Evolutionary conservation across 106 monocot genomes (phyloP), one percentile per base, ranked within the genome.

Genomic region (Alisma plantagoaquatica): DNA sequence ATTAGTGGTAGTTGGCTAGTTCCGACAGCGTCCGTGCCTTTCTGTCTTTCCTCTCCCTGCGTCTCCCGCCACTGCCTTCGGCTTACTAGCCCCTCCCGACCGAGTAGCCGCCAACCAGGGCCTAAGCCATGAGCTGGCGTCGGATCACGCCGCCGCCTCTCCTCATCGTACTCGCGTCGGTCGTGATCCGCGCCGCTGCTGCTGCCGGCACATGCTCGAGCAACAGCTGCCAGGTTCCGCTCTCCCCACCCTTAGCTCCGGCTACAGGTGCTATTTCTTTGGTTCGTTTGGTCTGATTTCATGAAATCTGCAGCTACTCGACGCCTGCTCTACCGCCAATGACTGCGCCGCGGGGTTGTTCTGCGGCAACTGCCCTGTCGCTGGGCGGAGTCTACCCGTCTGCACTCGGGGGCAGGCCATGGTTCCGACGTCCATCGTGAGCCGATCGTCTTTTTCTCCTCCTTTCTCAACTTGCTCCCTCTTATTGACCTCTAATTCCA

Each of bases 351-450:
- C 78, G 0, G 89, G 96, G 0, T 54, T 85, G 8, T 82, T 79
- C 73, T 98, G 96, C 53, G 88, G 96, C 33, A 66, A 47, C 29
- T 98, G 96, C 69, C 75, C 88, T 26, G 69, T 88, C 17, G 23
- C 66, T 23, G 84, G 81, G 51, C 68, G 62, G 43, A 46, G 25
- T 22, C 75, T 56, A 33, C 81, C 88, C 46, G 17, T 57, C 46
- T 98, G 96, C 76, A 74, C 54, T 53, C 60, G 89, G 10, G 89
- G 75, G 38, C 78, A 74, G 49, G 81, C 89, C 31, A 56, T 59
- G 33, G 57, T 46, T 25, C 78, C 89, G 14, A 21, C 78, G 27
- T 73, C 75, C 43, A 64, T 90, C 43, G 96, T 96, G 57, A 60
- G 16, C 26, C 28, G 17, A 23, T 27, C 18, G 29, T 2, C 14